A percentile compares a stretch with the other conserved stretches of the same genome.
Conservation (phyloP, 371 early-diverging fungal species). For the Mortierella sp. region DNA sequence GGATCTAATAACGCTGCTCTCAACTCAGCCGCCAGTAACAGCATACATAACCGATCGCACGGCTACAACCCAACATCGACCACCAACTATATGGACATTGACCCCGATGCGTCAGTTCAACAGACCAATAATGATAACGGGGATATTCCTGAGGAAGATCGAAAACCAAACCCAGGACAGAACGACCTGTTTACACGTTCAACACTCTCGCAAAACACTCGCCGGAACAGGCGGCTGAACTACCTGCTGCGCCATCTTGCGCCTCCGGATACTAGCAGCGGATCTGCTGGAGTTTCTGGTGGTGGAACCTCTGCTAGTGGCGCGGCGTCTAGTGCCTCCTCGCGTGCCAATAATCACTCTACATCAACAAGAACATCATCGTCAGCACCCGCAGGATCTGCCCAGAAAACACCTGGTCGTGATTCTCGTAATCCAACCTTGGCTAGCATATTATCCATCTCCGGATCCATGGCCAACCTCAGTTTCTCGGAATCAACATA, state of each 20-base stretch:
- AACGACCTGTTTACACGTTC: conserved; percentile 47
- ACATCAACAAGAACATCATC: background rate
- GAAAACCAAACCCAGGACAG: conserved; percentile 25
- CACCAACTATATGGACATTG: conserved; percentile 19
- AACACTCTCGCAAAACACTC: conserved; percentile 33
- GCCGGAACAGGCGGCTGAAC: conserved; percentile 50
- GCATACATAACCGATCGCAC: conserved; percentile 10
- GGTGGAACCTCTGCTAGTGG: background rate
- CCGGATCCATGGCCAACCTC: conserved; percentile 55
- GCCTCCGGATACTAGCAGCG: conserved; percentile 27
- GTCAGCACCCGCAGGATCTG: background rate
- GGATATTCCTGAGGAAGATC: conserved; percentile 29
- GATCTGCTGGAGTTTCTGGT: background rate
- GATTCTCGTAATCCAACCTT: conserved; percentile 20
- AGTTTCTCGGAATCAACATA: conserved; percentile 56
- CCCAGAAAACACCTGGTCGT: background rate
- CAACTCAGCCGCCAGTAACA: background rate
- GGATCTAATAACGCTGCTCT: background rate
- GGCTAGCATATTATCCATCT: conserved; percentile 46
- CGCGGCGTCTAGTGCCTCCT: background rate
- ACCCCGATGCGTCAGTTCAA: background rate
- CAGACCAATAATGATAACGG: background rate
- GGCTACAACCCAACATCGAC: conserved; percentile 8
- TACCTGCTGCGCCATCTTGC: conserved; percentile 54
- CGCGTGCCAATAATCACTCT: background rate